Evolutionary conservation across 2,329 filamentous ascomycete genomes (phyloP).

Genomic region (Cadophora malorum): DNA sequence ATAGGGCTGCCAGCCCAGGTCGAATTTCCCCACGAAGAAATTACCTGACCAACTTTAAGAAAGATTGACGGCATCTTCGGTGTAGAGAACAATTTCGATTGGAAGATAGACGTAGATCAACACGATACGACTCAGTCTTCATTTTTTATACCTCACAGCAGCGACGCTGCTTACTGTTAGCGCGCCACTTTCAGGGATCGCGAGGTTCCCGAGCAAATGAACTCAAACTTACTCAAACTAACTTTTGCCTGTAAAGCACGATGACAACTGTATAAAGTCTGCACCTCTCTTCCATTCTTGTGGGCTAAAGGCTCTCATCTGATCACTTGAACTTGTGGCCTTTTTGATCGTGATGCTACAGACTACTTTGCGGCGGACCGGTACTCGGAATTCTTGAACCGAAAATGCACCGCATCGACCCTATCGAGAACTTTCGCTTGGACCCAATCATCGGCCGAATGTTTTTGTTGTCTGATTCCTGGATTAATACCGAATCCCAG

Average conservation of each 20-base stretch:
- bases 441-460: background rate
- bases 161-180: background rate
- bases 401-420: background rate
- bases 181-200: background rate
- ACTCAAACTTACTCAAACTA: constrained; percentile 10
- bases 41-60: too few species aligned
- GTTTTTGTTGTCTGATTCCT: too few species aligned
- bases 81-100: background rate
- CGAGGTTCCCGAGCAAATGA: background rate
- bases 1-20: too few species aligned
- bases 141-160: background rate
- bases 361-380: background rate
- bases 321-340: background rate
- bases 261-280: background rate
- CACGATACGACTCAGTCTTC: background rate
- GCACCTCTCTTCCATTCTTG: background rate
- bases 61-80: background rate
- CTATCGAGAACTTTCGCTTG: background rate
- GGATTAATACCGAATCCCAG: too few species aligned
- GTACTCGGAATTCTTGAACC: background rate
- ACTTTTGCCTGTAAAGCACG: background rate
- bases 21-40: too few species aligned
- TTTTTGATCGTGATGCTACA: background rate
- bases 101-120: background rate
- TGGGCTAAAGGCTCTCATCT: background rate